phyloP scores from a whole-genome alignment of 2,329 filamentous ascomycete species.

The Talaromyces atroroseus region DNA sequence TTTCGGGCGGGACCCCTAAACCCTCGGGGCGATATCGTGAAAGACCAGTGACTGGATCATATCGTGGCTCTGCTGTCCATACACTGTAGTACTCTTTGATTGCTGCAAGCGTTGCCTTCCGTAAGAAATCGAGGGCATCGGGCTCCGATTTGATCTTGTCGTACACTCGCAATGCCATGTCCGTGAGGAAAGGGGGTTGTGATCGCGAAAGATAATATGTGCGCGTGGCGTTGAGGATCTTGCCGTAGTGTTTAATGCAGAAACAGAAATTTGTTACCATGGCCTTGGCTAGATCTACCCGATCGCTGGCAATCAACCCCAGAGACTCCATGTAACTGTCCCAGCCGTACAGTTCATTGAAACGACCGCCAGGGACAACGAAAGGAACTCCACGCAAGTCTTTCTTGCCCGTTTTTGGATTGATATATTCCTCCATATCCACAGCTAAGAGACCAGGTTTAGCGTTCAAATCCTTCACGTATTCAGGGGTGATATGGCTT shows the following conservation, averaged over 20 bases:
- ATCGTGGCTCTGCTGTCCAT: conserved; percentile 73
- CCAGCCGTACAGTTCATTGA: conserved; percentile 98
- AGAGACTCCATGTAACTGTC: conserved; percentile 98
- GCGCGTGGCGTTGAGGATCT: conserved; percentile 93
- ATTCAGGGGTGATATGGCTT: conserved; percentile 67
- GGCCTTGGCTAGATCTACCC: conserved; percentile 78
- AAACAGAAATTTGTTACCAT: conserved; percentile 98
- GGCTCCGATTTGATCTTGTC: conserved; percentile 86
- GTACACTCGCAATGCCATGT: conserved; percentile 92
- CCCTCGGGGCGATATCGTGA: conserved; percentile 82
- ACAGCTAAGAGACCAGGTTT: conserved; percentile 86
- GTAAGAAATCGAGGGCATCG: conserved; percentile 73
- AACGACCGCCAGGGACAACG: conserved; percentile 92
- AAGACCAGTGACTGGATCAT: conserved; percentile 71
- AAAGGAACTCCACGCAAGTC: conserved; percentile 79
- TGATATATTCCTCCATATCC: conserved; percentile 71
- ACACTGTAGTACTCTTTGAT: conserved; percentile 96
- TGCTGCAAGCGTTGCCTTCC: conserved; percentile 73
- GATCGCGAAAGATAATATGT: conserved; percentile 93
- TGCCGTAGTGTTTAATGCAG: conserved; percentile 96
- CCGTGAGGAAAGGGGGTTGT: conserved; percentile 93
- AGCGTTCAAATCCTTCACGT: conserved; percentile 75
- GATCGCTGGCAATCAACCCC: conserved; percentile 78
- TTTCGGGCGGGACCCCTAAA: conserved; percentile 82
- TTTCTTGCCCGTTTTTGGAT: conserved; percentile 63